Percentiles rank a stretch among this genome's conserved stretches.
These are phyloP conservation scores for Fusarium sp. DNA, from an alignment of 2,329 filamentous ascomycete species.

Conservation along the genomic window DNA sequence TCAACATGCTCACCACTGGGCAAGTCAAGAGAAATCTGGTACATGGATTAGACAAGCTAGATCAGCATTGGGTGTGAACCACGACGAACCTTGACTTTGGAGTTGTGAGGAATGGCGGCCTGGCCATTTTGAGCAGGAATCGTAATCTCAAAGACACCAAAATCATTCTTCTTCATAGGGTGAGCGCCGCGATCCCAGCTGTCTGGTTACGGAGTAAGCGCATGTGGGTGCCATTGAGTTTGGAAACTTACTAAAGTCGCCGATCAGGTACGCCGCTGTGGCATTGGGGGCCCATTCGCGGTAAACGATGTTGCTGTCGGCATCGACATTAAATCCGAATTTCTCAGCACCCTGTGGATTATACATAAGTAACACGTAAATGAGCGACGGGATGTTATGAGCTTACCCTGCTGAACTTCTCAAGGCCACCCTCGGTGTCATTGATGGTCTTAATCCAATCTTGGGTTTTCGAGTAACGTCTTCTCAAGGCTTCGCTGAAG, in stretches of 20 bases:
- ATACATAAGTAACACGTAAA: constrained; percentile 12
- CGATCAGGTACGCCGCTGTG: constrained; percentile 83
- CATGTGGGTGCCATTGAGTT: background rate
- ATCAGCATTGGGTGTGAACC: background rate
- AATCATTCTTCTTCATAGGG: constrained; percentile 86
- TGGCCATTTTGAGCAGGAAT: constrained; percentile 79
- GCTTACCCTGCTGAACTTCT: constrained; percentile 87
- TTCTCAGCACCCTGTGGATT: constrained; percentile 78
- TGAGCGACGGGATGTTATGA: background rate
- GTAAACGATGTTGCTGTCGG: constrained; percentile 87
- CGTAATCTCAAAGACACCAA: constrained; percentile 86
- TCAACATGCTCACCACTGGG: constrained; percentile 85
- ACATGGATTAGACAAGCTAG: constrained; percentile 10
- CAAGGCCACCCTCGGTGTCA: constrained; percentile 85
- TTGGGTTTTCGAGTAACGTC: constrained; percentile 81
- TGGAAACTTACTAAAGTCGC: constrained; percentile 83
- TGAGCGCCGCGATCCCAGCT: constrained; percentile 86
- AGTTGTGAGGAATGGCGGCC: constrained; percentile 87
- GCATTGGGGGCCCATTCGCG: constrained; percentile 97
- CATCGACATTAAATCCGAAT: constrained; percentile 85
- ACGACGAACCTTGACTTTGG: constrained; percentile 85
- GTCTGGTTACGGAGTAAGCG: constrained; percentile 64
- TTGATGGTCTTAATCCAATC: constrained; percentile 89
- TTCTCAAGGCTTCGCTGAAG: constrained; percentile 80
- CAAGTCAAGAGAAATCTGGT: constrained; percentile 82